phyloP scores from a whole-genome alignment of 257 asterid genomes.

The Cinchona pubescens region DNA sequence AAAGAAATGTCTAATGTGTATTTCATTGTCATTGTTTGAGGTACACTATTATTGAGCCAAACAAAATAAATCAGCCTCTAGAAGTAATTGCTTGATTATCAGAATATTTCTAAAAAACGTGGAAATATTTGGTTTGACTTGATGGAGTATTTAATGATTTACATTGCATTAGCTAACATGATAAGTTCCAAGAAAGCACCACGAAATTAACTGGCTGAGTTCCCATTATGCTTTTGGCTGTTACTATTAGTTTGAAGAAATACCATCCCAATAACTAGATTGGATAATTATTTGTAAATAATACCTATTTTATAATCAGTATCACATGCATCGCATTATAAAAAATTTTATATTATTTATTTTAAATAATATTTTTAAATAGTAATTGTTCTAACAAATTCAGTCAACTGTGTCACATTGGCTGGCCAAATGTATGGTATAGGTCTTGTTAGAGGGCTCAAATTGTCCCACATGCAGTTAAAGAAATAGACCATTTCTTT shows the following conservation, averaged over 20 bases:
- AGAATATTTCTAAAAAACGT: neutral
- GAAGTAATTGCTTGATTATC: neutral
- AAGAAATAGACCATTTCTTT: slow-evolving; percentile 48
- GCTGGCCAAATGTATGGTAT: slow-evolving; percentile 4
- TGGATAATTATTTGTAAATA: too few species aligned
- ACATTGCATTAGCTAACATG: neutral
- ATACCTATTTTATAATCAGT: too few species aligned
- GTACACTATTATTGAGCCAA: neutral
- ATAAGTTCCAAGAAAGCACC: neutral
- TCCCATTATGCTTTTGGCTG: neutral
- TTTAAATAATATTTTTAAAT: too few species aligned
- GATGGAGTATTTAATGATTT: neutral
- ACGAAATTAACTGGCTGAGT: neutral
- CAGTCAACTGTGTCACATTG: too few species aligned
- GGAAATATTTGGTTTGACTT: neutral
- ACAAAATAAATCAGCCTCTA: neutral
- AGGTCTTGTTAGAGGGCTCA: slow-evolving; percentile 16
- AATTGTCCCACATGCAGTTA: slow-evolving; percentile 36
- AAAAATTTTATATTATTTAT: too few species aligned
- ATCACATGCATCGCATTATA: too few species aligned
- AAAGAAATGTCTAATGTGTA: too few species aligned
- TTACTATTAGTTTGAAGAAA: neutral
- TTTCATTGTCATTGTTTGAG: too few species aligned
- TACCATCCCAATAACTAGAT: too few species aligned
- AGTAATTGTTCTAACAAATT: too few species aligned